Base-by-base conservation (phyloP, 352 stramenopile genomes). In the Peronospora belbahrii region DNA sequence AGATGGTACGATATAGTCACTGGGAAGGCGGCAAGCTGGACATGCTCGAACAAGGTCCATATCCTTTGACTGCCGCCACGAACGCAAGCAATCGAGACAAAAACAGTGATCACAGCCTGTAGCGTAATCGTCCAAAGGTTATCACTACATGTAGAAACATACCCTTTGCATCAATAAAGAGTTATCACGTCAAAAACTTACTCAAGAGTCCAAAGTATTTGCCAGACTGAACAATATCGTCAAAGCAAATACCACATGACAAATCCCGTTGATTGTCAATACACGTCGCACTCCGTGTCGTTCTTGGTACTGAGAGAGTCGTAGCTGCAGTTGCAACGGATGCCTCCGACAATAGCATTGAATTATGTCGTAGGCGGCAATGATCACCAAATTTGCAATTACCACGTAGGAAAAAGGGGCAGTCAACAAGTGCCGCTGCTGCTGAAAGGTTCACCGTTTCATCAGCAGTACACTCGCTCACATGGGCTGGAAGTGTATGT, bases 241-340 rank as follows among this genome's bases (percentile, higher is more conserved):
- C 78, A 42, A 89, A 86, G 65, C 78, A 89, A 22, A 89, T 81
- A n/a, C 78, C 78, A 36, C 78, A 89, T 18, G 69, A 86, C 30
- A 70, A 79, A 40, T 83, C 71, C 15, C 69, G 54, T 15, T 76
- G 56, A 24, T 70, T 70, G 10, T 30, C 40, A 6, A 24, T 22
- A 24, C 35, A 19, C 24, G 23, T 9, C 19, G 27, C 14, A 33
- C 22, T 25, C 0, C 38, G 54, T 8, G 17, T 24, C 15, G 23
- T 15, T 34, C 23, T 48, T 0, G 20, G 17, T 39, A 38, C 8
- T 20, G 39, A 24, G 1, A 28, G 50, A 42, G 15, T 13, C 2
- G 20, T 19, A 25, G 14, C 22, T 13, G 37, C 4, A 5, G 31
- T 24, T 14, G 20, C 19, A 31, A 14, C 18, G 1, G 35, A 15